Percentiles rank a stretch among this genome's conserved stretches.
phyloP scores from a whole-genome alignment of 768 basidiomycete genomes.

The Rhodotorula diobovata region DNA sequence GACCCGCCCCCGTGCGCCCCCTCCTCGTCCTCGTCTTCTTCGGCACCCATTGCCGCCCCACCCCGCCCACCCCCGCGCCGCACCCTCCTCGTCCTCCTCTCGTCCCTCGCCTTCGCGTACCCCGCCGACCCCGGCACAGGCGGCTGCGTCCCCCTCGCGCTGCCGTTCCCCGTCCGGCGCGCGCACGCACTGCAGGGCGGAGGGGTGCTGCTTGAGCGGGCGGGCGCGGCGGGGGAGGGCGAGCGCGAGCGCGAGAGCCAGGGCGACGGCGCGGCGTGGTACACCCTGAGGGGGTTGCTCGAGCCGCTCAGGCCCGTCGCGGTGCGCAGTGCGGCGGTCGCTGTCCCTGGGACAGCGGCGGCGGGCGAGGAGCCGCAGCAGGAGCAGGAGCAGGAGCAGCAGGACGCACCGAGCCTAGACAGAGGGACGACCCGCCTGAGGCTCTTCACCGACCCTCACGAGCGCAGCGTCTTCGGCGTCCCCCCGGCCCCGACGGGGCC shows the following conservation, averaged over 20 bases:
- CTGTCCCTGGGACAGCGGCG: too few relatives aligned
- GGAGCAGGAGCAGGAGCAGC: too few relatives aligned
- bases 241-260: too few relatives aligned
- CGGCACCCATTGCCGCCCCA: too few relatives aligned
- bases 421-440: too few relatives aligned
- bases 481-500: background rate
- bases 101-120: slow-evolving; percentile 20
- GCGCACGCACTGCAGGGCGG: background rate
- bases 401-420: too few relatives aligned
- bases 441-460: slow-evolving; percentile 8
- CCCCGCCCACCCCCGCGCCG: too few relatives aligned
- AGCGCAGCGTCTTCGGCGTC: slow-evolving; percentile 22
- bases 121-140: background rate
- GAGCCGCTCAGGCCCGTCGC: slow-evolving; percentile 7
- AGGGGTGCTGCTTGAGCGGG: slow-evolving; percentile 24
- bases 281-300: background rate
- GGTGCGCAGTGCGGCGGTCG: background rate
- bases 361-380: too few relatives aligned
- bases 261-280: background rate
- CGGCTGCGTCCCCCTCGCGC: slow-evolving; percentile 16
- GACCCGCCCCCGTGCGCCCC: background rate
- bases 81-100: slow-evolving; percentile 26
- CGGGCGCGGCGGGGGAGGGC: background rate
- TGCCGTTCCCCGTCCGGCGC: slow-evolving; percentile 21
- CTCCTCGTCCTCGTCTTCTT: background rate